Evolutionary conservation across 306 rosid genomes (phyloP).

Genomic region (Cajanus cajan): DNA sequence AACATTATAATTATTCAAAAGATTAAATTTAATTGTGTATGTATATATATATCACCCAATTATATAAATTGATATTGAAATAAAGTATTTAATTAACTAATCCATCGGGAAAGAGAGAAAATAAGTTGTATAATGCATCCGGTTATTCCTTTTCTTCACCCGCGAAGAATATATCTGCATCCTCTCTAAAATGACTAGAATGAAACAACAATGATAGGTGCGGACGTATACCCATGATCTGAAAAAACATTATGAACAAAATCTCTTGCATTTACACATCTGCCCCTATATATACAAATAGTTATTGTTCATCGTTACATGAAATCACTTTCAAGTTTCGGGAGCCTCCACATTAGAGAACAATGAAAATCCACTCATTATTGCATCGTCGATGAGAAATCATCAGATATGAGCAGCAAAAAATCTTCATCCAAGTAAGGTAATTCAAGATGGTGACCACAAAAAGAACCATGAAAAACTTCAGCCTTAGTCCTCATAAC

Average conservation of each 20-base stretch:
- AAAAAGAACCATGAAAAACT: conserved; percentile 6
- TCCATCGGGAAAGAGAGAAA: not conserved
- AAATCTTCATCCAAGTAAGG: not conserved
- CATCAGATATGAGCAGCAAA: conserved; percentile 17
- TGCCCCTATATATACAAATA: conserved; percentile 23
- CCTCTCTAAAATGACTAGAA: too few relatives aligned
- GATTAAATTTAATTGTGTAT: too few relatives aligned
- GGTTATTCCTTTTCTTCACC: not conserved
- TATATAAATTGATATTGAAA: too few relatives aligned
- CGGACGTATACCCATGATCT: too few relatives aligned
- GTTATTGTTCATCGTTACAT: not conserved
- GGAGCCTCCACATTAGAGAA: conserved; percentile 14
- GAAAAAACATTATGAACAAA: conserved; percentile 1
- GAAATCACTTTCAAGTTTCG: not conserved
- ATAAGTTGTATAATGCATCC: not conserved
- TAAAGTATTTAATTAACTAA: not conserved
- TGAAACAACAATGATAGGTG: too few relatives aligned
- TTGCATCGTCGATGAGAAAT: not conserved
- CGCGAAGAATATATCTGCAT: not conserved
- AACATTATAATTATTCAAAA: too few relatives aligned
- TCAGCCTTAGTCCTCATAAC: conserved; percentile 22
- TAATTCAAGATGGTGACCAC: conserved; percentile 4
- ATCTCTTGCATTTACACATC: conserved; percentile 18
- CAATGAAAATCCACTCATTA: conserved; percentile 10
- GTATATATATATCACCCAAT: too few relatives aligned